Evolutionary conservation across 306 rosid species (phyloP).

Genomic region (Vigna hirtella): DNA sequence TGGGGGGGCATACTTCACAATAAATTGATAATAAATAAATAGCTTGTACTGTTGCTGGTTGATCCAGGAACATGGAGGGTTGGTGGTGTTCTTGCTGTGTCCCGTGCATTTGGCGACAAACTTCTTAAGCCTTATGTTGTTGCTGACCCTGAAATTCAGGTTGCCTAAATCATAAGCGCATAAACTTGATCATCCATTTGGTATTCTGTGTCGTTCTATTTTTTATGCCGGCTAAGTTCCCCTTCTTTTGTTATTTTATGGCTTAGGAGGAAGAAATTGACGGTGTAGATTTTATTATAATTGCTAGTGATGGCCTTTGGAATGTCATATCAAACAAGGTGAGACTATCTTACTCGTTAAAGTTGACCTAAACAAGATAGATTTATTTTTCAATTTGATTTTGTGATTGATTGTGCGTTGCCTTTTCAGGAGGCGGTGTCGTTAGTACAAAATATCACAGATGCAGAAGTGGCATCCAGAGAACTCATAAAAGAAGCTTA

Average conservation of each 20-base stretch:
- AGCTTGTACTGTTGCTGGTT: constrained; percentile 37
- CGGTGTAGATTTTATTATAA: constrained; percentile 77
- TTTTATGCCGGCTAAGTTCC: constrained; percentile 36
- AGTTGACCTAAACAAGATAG: not conserved
- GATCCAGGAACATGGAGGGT: constrained; percentile 90
- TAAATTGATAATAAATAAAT: constrained; percentile 10
- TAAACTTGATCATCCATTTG: constrained; percentile 36
- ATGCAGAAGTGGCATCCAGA: constrained; percentile 81
- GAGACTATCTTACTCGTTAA: constrained; percentile 42
- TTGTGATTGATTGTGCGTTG: constrained; percentile 28
- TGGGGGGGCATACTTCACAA: not conserved
- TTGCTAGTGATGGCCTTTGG: constrained; percentile 96
- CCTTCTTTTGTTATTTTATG: constrained; percentile 33
- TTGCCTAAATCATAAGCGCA: constrained; percentile 29
- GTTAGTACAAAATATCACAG: constrained; percentile 69
- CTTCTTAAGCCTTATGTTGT: constrained; percentile 83
- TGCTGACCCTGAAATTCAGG: constrained; percentile 96
- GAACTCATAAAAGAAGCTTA: constrained; percentile 79
- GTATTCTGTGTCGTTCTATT: constrained; percentile 15
- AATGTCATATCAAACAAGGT: constrained; percentile 86
- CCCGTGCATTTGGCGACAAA: constrained; percentile 94
- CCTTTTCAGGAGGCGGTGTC: constrained; percentile 78
- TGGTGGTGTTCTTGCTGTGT: constrained; percentile 94
- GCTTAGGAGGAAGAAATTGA: constrained; percentile 81
- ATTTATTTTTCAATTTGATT: not conserved